Base-by-base conservation (phyloP, 805 yeast genomes). In the Hanseniaspora hatyaiensis region DNA sequence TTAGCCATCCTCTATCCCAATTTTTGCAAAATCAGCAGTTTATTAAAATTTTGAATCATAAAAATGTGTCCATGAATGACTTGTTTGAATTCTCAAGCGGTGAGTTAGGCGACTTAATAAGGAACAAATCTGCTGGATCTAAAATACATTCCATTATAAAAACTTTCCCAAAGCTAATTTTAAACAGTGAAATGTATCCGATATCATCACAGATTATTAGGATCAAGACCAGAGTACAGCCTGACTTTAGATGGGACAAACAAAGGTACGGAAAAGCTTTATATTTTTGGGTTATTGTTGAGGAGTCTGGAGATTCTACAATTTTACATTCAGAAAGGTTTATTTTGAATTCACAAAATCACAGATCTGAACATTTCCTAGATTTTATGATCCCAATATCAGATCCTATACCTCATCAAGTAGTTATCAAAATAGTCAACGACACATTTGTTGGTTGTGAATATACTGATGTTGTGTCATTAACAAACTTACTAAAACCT, bases 361-460 rank as follows among this genome's bases (percentile, higher is more conserved):
- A 78, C 59, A 66, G 65, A 4, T 64, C 67, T 13, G 61, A 66
- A 0, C 94, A 84, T 60, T 84, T 77, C 55, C 67, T 88, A 68
- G 96, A 89, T 56, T 86, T 89, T 57, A 86, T 94, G 80, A 82
- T 92, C 36, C 98, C 98, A 0, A 64, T 88, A 47, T 68, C 82
- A 2, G 94, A 85, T 56, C 95, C 95, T 2, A 63, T 80, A n/a
- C 96, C 96, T 0, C 78, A 89, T 0, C 97, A 92, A 60, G 73
- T 92, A 28, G 75, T 85, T 6, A 78, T 89, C 3, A 71, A 87
- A 45, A 80, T 81, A 1, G 64, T 85, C 4, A 84, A 94, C 3
- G 97, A 92, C 57, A 64, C 74, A 1, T 94, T 96, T 96, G 72
- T 86, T 16, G 96, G 96, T 0, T 74, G 88, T 1, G 96, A 86